Conservation (phyloP, 2,329 filamentous ascomycete species). For the Chrysoporthe cubensis region DNA sequence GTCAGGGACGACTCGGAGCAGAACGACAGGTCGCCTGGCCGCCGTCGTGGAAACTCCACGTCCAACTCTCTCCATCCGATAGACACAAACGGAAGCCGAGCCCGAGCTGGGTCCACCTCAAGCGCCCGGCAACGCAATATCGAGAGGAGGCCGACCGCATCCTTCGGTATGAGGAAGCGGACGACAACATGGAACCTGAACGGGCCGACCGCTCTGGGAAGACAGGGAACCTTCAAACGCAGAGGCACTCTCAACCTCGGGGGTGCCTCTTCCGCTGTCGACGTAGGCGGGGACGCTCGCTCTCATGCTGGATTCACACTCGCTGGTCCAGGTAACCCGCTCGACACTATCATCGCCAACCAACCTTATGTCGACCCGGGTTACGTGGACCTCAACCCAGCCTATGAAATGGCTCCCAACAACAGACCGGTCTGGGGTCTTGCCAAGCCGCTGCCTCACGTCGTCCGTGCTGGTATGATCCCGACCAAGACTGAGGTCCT, state of each 20-base stretch:
- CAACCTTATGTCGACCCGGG: conserved; percentile 56
- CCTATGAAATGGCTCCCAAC: conserved; percentile 55
- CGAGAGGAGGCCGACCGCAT: conserved; percentile 17
- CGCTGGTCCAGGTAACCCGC: conserved; percentile 24
- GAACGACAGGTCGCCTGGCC: conserved; percentile 10
- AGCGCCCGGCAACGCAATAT: conserved; percentile 22
- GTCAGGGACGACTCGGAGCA: conserved; percentile 13
- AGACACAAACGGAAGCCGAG: conserved; percentile 20
- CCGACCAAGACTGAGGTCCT: conserved; percentile 46
- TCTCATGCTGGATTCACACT: conserved; percentile 27
- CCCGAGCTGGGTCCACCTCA: conserved; percentile 22
- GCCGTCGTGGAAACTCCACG: conserved; percentile 19
- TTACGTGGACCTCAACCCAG: conserved; percentile 56
- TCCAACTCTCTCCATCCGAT: conserved; percentile 23
- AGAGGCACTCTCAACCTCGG: conserved; percentile 18
- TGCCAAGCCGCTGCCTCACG: conserved; percentile 57
- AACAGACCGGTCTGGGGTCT: conserved; percentile 56
- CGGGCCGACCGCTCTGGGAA: conserved; percentile 22
- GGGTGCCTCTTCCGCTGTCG: conserved; percentile 20
- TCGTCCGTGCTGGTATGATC: conserved; percentile 57
- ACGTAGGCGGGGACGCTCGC: conserved; percentile 11
- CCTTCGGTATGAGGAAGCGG: conserved; percentile 23
- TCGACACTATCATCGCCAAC: conserved; percentile 35
- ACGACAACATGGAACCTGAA: conserved; percentile 28
- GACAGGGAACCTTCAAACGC: conserved; percentile 21